phyloP scores from a whole-genome alignment of 306 rosid genomes.

The Calophaca sinica region DNA sequence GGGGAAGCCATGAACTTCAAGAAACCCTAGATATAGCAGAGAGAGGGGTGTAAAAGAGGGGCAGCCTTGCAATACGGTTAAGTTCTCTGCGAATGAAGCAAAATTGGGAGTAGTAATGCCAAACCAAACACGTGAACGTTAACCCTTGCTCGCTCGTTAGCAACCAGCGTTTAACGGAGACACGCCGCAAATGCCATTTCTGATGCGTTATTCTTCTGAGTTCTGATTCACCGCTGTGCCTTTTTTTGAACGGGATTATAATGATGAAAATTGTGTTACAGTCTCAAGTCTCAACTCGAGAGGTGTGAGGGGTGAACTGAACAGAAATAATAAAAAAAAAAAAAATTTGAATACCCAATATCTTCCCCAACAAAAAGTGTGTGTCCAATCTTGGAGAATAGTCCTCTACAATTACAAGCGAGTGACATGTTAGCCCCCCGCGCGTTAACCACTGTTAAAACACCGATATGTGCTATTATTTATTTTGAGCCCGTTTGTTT shows the following conservation, averaged over 20 bases:
- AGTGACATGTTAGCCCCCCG: no score
- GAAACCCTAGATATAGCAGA: slow-evolving; percentile 36
- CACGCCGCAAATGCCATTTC: neutral
- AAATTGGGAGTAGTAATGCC: neutral
- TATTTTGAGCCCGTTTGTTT: no score
- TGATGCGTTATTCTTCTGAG: neutral
- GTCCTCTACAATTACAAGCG: no score
- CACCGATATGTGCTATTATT: no score
- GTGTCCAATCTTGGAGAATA: no score
- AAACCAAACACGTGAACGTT: neutral
- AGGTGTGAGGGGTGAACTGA: no score
- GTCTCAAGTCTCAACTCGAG: no score
- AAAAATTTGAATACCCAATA: no score
- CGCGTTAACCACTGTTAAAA: no score
- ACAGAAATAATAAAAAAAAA: no score
- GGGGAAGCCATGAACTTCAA: slow-evolving; percentile 56
- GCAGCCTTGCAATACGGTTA: neutral
- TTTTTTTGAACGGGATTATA: neutral
- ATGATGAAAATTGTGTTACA: no score
- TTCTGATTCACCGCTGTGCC: neutral
- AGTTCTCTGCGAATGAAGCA: neutral
- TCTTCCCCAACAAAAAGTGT: no score
- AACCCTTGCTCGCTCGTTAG: neutral
- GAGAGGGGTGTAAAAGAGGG: neutral
- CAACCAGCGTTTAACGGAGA: neutral